These are phyloP conservation scores for Penicillium corylophilum DNA, from an alignment of 2,329 filamentous ascomycete genomes.

Conservation along the genomic window DNA sequence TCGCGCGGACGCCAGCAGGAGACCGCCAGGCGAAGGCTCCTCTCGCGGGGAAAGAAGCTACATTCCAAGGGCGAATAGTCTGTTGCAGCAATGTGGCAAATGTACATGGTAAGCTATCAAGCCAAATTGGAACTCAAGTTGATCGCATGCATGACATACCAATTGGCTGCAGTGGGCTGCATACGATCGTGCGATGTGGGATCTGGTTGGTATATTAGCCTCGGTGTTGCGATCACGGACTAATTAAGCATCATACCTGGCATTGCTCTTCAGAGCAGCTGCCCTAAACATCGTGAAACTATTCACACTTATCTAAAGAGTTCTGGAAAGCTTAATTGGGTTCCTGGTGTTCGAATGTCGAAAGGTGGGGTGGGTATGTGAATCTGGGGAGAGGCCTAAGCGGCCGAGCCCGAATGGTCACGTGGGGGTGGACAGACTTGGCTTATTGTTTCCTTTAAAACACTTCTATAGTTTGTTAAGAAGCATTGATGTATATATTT, in stretches of 20 bases:
- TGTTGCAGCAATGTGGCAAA: background rate
- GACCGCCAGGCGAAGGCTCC: background rate
- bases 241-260: background rate
- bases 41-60: background rate
- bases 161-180: background rate
- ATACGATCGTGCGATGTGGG: conserved; percentile 1
- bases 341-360: background rate
- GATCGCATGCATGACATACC: conserved; percentile 2
- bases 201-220: conserved; percentile 6
- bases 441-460: too few species aligned
- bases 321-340: background rate
- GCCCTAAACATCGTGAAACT: background rate
- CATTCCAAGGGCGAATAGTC: background rate
- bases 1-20: background rate
- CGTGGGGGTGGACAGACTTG: background rate
- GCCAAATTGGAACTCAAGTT: background rate
- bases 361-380: background rate
- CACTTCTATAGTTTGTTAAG: too few species aligned
- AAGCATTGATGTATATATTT: too few species aligned
- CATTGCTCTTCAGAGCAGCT: background rate
- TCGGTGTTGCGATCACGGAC: background rate
- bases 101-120: background rate
- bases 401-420: conserved; percentile 6
- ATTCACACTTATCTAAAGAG: background rate
- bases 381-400: conserved; percentile 11